A percentile compares a stretch with the other conserved stretches of the same genome.
These are phyloP conservation scores for Cadophora sp. DNA, from an alignment of 2,329 filamentous ascomycete species.

Conservation along the genomic window DNA sequence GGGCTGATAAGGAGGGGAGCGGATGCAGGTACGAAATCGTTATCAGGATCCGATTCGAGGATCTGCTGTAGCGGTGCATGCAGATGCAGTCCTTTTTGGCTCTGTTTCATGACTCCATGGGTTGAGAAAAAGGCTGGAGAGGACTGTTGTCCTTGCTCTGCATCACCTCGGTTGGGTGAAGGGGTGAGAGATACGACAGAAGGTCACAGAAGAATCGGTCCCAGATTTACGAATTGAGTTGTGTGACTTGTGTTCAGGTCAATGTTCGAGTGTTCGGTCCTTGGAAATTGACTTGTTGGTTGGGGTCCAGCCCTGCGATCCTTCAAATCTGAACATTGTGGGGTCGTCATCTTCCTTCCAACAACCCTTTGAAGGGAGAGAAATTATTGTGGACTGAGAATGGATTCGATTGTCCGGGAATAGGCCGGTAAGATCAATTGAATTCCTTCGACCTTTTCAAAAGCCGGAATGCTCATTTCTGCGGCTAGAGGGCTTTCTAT, in stretches of 20 bases:
- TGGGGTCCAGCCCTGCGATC: constrained; percentile 1
- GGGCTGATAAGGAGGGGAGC: constrained; percentile 6
- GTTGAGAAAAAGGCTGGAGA: background rate
- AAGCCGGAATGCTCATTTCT: background rate
- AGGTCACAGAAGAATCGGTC: background rate
- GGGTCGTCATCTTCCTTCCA: constrained; percentile 6
- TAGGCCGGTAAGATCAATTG: background rate
- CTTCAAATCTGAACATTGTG: constrained; percentile 4
- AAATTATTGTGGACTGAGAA: background rate
- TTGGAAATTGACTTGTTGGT: constrained; percentile 3
- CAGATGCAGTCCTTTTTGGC: constrained; percentile 7
- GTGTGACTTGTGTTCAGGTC: background rate
- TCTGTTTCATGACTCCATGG: constrained; percentile 19
- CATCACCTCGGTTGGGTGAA: background rate
- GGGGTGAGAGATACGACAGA: background rate
- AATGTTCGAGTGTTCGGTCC: too few relatives aligned
- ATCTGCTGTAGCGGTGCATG: background rate
- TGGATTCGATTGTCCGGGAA: background rate
- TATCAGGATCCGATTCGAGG: constrained; percentile 22
- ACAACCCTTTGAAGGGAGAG: background rate
- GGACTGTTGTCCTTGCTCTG: background rate
- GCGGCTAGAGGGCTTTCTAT: background rate
- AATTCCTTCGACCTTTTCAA: background rate
- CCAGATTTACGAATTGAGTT: background rate
- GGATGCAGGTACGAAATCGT: constrained; percentile 22